Evolutionary conservation across 148 eudicot species (phyloP).

Genomic region (Gaultheria prostrata): DNA sequence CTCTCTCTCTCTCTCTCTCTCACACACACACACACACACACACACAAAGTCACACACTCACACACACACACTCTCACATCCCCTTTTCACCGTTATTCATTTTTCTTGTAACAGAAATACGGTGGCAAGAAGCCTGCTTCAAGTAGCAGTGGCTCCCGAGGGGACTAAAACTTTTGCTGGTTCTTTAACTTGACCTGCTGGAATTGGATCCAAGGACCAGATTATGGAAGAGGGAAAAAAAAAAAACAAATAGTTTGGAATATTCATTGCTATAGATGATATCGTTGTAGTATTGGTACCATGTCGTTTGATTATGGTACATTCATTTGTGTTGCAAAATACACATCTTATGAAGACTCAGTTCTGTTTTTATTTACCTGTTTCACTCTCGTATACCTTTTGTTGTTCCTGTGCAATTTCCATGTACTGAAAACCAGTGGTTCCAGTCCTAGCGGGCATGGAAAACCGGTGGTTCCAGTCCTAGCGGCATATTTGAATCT

Average conservation of each 20-base stretch:
- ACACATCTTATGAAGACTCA: background rate
- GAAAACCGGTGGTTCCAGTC: background rate
- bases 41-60: no score
- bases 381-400: background rate
- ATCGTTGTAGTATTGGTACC: background rate
- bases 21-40: no score
- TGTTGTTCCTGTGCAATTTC: background rate
- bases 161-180: conserved; percentile 23
- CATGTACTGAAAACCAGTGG: background rate
- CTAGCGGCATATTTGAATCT: background rate
- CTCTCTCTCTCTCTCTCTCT: background rate
- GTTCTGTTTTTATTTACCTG: background rate
- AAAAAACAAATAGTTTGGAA: background rate
- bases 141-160: conserved; percentile 33
- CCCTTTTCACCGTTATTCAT: background rate
- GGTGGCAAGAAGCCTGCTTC: conserved; percentile 54
- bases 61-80: no score
- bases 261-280: background rate
- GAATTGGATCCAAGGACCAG: background rate
- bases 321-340: background rate
- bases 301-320: background rate
- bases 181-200: background rate
- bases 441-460: background rate
- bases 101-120: conserved; percentile 46
- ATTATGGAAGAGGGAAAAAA: background rate